Percentiles rank a stretch among this genome's conserved stretches.
Conservation (phyloP, 345 rosid species). For the Hibiscus syriacus region DNA sequence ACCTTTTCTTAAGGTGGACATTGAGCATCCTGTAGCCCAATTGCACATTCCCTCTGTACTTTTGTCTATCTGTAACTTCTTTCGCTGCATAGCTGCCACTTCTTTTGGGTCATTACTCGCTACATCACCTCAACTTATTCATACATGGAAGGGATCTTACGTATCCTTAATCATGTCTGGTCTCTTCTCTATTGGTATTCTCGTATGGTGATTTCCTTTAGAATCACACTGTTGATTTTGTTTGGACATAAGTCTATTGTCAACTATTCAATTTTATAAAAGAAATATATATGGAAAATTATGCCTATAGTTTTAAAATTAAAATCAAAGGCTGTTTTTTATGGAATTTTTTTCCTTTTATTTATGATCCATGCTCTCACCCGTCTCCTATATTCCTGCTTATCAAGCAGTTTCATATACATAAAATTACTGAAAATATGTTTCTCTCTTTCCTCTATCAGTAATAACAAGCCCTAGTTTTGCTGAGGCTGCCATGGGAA, state of each 20-base stretch:
- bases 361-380: background rate
- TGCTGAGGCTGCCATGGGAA: no score
- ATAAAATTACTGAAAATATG: background rate
- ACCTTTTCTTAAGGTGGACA: no score
- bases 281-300: background rate
- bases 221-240: background rate
- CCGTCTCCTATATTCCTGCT: background rate
- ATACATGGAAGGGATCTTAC: background rate
- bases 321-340: background rate
- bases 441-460: slow-evolving; percentile 14
- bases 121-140: background rate
- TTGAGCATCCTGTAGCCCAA: no score
- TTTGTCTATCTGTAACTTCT: no score
- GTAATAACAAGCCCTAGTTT: no score
- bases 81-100: background rate
- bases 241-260: background rate
- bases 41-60: no score
- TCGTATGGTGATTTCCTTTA: background rate
- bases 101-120: background rate
- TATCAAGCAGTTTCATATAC: background rate
- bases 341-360: background rate
- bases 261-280: background rate
- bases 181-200: background rate
- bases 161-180: background rate
- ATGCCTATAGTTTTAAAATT: background rate